Evolutionary conservation across 352 stramenopile species (phyloP).

Genomic region (Phytophthora megakarya): DNA sequence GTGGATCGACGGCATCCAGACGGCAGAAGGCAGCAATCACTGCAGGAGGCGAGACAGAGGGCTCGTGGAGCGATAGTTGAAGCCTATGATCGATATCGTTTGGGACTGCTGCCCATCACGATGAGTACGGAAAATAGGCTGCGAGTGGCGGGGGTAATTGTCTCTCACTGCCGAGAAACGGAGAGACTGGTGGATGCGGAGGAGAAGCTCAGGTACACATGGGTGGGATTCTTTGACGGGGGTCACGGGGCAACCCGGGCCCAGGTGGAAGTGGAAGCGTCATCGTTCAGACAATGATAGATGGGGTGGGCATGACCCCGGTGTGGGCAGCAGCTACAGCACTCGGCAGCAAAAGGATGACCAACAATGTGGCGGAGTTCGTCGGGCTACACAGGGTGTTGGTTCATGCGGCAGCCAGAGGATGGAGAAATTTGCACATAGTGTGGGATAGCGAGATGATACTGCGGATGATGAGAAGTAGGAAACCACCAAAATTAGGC

Average conservation of each 20-base stretch:
- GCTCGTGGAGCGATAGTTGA: too few species aligned
- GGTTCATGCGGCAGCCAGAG: neutral
- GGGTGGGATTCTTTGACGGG: slow-evolving; percentile 10
- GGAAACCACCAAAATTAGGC: neutral
- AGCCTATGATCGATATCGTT: neutral
- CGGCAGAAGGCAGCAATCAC: too few species aligned
- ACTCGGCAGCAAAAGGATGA: neutral
- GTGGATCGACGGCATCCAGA: too few species aligned
- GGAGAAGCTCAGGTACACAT: too few species aligned
- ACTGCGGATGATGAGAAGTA: neutral
- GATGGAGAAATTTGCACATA: neutral
- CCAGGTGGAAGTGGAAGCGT: slow-evolving; percentile 1
- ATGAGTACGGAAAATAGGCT: neutral
- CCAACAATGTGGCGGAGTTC: slow-evolving; percentile 8
- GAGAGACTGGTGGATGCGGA: too few species aligned
- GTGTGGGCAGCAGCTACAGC: slow-evolving; percentile 1
- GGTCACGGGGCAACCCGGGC: slow-evolving; percentile 2
- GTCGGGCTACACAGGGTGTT: slow-evolving; percentile 4
- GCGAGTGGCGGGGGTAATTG: neutral
- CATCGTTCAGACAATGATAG: neutral
- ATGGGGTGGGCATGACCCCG: neutral
- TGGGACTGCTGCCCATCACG: neutral
- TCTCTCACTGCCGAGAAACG: too few species aligned
- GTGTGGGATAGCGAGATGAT: slow-evolving; percentile 8
- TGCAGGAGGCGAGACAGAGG: too few species aligned